Conservation (phyloP, 1,139 yeast genomes). For the Yamadazyma sp. region DNA sequence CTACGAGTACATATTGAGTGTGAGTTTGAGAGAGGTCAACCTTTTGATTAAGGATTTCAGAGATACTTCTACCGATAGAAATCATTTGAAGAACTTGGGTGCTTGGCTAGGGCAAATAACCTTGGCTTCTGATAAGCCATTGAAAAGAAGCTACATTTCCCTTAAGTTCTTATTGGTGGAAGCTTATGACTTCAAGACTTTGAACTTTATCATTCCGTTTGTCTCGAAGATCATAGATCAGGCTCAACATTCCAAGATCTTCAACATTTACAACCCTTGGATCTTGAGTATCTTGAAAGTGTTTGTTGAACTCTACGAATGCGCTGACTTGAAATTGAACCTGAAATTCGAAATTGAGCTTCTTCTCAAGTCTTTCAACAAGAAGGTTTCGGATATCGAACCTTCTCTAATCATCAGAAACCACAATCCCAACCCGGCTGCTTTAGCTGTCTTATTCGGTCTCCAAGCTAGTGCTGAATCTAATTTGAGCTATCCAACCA, state of each 20-base stretch:
- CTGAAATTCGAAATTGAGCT: conserved; percentile 95
- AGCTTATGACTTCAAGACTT: conserved; percentile 66
- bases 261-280: conserved; percentile 93
- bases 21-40: conserved; percentile 61
- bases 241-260: conserved; percentile 67
- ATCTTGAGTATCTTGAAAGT: conserved; percentile 73
- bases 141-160: conserved; percentile 73
- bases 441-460: conserved; percentile 48
- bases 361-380: conserved; percentile 64
- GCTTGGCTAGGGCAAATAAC: conserved; percentile 89
- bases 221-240: conserved; percentile 84
- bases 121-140: conserved; percentile 73
- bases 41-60: conserved; percentile 43
- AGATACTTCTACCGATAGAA: conserved; percentile 65
- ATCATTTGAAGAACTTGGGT: conserved; percentile 80
- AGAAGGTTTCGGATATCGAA: conserved; percentile 60
- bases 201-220: conserved; percentile 80
- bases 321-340: conserved; percentile 79
- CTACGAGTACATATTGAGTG: conserved; percentile 61
- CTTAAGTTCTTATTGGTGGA: conserved; percentile 77
- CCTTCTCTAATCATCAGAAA: conserved; percentile 64
- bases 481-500: conserved; percentile 11
- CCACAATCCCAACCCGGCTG: conserved; percentile 47
- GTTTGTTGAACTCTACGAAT: conserved; percentile 77
- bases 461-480: conserved; percentile 28